Conservation (phyloP, 1,139 yeast genomes). For the Saccharomyces hybrid region DNA sequence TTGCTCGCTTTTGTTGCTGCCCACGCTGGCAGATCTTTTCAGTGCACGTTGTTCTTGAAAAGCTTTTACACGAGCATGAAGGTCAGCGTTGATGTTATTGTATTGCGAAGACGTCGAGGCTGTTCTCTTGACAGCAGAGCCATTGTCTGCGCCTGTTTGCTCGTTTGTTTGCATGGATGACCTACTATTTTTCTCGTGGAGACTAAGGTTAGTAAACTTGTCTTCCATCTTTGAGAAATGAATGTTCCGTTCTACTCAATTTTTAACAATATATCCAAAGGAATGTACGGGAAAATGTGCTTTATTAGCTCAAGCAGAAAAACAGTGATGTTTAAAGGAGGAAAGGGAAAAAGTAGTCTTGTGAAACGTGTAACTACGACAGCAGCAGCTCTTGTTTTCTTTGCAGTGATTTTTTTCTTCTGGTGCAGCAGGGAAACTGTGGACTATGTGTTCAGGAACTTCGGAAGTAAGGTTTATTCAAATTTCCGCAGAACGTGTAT, state of each 20-base stretch:
- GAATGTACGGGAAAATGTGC: not conserved
- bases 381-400: not conserved
- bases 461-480: not conserved
- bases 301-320: not conserved
- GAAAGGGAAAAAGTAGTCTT: not conserved
- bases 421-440: not conserved
- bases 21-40: constrained; percentile 30
- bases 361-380: not conserved
- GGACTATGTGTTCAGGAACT: not conserved
- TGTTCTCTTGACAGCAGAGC: constrained; percentile 14
- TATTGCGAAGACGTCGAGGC: constrained; percentile 26
- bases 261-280: not conserved
- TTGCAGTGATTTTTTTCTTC: not conserved
- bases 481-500: not conserved
- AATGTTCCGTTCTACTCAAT: not conserved
- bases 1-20: constrained; percentile 15
- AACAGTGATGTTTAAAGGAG: not conserved
- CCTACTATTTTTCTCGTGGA: constrained; percentile 2
- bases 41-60: constrained; percentile 60
- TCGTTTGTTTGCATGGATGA: not conserved
- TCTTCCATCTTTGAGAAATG: constrained; percentile 4
- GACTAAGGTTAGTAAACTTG: constrained; percentile 7
- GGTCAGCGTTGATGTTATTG: constrained; percentile 47
- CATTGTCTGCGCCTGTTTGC: constrained; percentile 1
- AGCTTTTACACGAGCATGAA: constrained; percentile 69